Evolutionary conservation across 2,329 filamentous ascomycete genomes (phyloP).

Genomic region (Neospermospora avenae): DNA sequence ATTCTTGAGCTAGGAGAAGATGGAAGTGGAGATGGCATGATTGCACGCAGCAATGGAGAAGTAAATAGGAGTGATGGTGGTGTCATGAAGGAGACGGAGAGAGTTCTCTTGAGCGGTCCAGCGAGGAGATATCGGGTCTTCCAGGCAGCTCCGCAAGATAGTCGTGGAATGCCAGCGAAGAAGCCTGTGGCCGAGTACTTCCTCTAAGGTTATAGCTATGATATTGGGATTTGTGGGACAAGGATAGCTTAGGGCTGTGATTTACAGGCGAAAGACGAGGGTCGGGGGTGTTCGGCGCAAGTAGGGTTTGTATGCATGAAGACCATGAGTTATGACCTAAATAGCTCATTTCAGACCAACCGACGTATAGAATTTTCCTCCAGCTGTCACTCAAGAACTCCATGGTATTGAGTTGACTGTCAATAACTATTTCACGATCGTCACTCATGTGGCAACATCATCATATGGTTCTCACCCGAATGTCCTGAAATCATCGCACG

Average conservation of each 20-base stretch:
- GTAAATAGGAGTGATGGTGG: conserved; percentile 54
- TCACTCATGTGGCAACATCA: no score
- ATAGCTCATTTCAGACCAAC: background rate
- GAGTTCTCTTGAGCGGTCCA: conserved; percentile 62
- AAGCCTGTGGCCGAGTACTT: conserved; percentile 98
- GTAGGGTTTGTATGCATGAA: background rate
- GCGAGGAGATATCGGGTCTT: conserved; percentile 92
- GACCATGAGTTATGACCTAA: background rate
- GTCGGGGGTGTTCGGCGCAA: background rate
- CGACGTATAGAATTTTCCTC: background rate
- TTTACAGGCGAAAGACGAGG: background rate
- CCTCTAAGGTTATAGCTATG: conserved; percentile 40
- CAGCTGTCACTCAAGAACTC: no score
- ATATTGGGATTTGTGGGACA: background rate
- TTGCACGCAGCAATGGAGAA: conserved; percentile 37
- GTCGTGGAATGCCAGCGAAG: conserved; percentile 96
- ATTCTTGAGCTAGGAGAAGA: conserved; percentile 93
- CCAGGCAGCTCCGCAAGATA: conserved; percentile 93
- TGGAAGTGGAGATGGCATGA: conserved; percentile 61
- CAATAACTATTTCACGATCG: no score
- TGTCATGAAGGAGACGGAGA: conserved; percentile 49
- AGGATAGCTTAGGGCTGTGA: background rate
- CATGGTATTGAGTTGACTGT: no score
- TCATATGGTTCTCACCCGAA: no score
- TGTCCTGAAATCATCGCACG: no score